Conservation (phyloP, 768 basidiomycete genomes). For the Cubamyces sp. region DNA sequence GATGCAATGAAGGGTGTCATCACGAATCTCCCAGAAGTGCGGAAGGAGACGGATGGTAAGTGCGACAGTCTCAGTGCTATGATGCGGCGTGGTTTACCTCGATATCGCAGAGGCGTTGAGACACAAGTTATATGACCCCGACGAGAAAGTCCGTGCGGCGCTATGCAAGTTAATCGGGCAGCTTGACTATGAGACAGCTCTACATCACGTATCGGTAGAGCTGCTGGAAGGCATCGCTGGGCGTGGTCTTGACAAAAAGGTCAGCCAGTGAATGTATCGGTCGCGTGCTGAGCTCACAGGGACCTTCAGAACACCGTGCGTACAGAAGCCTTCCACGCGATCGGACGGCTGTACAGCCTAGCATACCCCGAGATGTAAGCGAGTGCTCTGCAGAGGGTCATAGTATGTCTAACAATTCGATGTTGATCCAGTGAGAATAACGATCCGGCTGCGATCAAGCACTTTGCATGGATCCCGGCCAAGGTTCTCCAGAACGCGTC, state of each 20-base stretch:
- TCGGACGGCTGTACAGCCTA: constrained; percentile 78
- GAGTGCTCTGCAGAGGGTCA: background rate
- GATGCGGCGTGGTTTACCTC: background rate
- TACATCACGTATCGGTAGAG: constrained; percentile 74
- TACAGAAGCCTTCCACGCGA: constrained; percentile 71
- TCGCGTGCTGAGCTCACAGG: background rate
- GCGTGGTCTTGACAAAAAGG: constrained; percentile 87
- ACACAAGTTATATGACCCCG: constrained; percentile 79
- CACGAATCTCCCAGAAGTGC: constrained; percentile 64
- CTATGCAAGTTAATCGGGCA: constrained; percentile 81
- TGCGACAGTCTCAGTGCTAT: background rate
- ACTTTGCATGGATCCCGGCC: constrained; percentile 94
- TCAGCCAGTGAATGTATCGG: constrained; percentile 33
- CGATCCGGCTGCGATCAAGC: constrained; percentile 68
- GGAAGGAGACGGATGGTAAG: constrained; percentile 72
- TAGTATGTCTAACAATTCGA: background rate
- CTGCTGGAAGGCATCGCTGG: constrained; percentile 69
- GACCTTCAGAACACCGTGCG: constrained; percentile 62
- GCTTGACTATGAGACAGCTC: constrained; percentile 87
- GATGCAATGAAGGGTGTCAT: constrained; percentile 69
- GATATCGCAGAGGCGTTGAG: constrained; percentile 53
- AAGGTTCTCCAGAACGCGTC: constrained; percentile 61
- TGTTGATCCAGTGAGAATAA: constrained; percentile 76
- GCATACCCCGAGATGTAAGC: constrained; percentile 91
- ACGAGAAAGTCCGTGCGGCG: constrained; percentile 88